Evolutionary conservation across 371 early-diverging fungal species (phyloP).

Genomic region (Batrachochytrium dendrobatidis): DNA sequence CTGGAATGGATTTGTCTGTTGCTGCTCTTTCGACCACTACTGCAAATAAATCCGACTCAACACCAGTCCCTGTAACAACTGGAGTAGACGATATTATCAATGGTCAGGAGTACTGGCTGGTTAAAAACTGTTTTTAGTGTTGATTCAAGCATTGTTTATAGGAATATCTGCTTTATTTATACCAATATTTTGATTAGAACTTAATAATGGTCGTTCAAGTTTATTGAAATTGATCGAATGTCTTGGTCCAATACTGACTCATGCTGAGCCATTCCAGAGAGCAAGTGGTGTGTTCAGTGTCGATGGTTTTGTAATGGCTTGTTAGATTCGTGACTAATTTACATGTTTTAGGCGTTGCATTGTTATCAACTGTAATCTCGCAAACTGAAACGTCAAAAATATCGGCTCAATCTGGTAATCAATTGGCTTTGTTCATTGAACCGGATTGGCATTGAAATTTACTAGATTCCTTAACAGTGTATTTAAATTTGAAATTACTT

Average conservation of each 20-base stretch:
- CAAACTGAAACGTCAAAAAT: background rate
- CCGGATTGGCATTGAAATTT: background rate
- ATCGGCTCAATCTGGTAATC: background rate
- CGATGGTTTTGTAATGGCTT: background rate
- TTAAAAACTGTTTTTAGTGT: too few relatives aligned
- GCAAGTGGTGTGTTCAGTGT: slow-evolving; percentile 60
- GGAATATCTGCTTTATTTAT: too few relatives aligned
- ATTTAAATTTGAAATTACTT: slow-evolving; percentile 3
- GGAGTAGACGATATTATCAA: too few relatives aligned
- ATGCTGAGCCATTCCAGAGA: slow-evolving; percentile 72
- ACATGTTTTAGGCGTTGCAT: background rate
- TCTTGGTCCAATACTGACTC: slow-evolving; percentile 71
- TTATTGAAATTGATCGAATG: slow-evolving; percentile 56
- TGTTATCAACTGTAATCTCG: slow-evolving; percentile 4
- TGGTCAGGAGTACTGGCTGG: too few relatives aligned
- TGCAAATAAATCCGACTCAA: too few relatives aligned
- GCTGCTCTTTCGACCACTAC: too few relatives aligned
- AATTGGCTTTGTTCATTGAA: background rate
- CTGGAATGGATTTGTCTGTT: too few relatives aligned
- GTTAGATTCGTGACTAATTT: slow-evolving; percentile 1
- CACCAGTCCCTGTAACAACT: too few relatives aligned
- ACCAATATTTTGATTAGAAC: too few relatives aligned
- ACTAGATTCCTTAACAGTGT: background rate
- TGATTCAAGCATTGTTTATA: too few relatives aligned
- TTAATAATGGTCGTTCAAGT: background rate